These are phyloP conservation scores for Phytopythium delawarense DNA, from an alignment of 352 stramenopile genomes.

Conservation along the genomic window DNA sequence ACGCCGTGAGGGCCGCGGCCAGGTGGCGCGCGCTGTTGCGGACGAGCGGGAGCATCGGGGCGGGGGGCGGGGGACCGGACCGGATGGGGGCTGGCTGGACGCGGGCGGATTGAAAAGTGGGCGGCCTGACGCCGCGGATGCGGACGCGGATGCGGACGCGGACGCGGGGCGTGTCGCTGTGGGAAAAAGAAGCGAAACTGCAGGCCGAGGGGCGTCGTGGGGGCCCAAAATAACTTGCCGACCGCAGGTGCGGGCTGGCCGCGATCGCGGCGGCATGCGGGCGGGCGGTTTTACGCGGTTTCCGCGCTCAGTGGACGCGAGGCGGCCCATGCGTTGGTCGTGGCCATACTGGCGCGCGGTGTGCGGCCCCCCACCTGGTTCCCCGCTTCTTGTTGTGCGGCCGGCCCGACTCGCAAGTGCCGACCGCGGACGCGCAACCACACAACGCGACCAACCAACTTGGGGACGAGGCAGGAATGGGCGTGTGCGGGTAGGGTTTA, in stretches of 20 bases:
- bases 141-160: not conserved
- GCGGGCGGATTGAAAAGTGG: conserved; percentile 1
- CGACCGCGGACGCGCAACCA: not conserved
- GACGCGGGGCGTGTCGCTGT: not conserved
- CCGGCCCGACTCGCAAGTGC: not conserved
- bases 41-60: not conserved
- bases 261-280: not conserved
- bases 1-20: not conserved
- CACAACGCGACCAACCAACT: conserved; percentile 9
- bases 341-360: conserved; percentile 4
- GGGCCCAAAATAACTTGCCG: not conserved
- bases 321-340: conserved; percentile 8
- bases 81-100: not conserved
- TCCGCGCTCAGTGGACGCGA: conserved; percentile 6
- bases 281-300: not conserved
- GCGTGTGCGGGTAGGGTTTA: conserved; percentile 3
- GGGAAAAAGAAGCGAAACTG: conserved; percentile 7
- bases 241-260: no score
- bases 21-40: not conserved
- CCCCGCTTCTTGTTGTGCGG: not conserved
- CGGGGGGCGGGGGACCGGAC: not conserved
- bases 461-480: not conserved
- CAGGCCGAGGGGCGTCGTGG: not conserved
- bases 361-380: conserved; percentile 5
- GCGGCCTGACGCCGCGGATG: not conserved